Evolutionary conservation across 495 filamentous ascomycete species (phyloP).

Genomic region (Lineolata rhizophorae): DNA sequence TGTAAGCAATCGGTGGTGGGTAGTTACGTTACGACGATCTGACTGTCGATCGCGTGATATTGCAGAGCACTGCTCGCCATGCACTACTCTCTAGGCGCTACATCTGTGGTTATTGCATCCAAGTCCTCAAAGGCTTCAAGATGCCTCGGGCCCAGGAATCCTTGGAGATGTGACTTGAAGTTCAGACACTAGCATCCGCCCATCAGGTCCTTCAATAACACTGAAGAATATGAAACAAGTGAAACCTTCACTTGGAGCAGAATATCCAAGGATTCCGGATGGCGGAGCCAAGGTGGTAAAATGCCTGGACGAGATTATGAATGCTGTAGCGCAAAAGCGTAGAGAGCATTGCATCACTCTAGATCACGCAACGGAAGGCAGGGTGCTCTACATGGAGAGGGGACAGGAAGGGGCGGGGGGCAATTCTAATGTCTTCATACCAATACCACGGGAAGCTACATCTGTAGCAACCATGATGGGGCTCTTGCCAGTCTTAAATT

Average conservation of each 20-base stretch:
- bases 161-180: constrained; percentile 45
- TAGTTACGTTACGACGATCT: constrained; percentile 29
- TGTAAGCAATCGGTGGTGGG: constrained; percentile 17
- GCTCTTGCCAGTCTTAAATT: constrained; percentile 93
- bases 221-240: too few relatives aligned
- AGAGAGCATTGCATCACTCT: constrained; percentile 82
- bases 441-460: constrained; percentile 97
- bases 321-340: constrained; percentile 50
- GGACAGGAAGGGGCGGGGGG: constrained; percentile 21
- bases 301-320: constrained; percentile 67
- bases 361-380: constrained; percentile 15
- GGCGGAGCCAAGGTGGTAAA: constrained; percentile 57
- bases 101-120: constrained; percentile 9
- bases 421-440: constrained; percentile 61
- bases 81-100: constrained; percentile 46
- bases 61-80: constrained; percentile 20
- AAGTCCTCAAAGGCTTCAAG: constrained; percentile 20
- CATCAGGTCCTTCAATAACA: too few relatives aligned
- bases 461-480: constrained; percentile 97
- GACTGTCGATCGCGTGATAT: constrained; percentile 37
- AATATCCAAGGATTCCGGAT: constrained; percentile 67
- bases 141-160: constrained; percentile 51
- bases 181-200: constrained; percentile 11
- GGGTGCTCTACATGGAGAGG: constrained; percentile 28
- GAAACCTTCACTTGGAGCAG: too few relatives aligned